Base-by-base conservation (phyloP, 352 stramenopile species). In the Phytophthora cryptogea region DNA sequence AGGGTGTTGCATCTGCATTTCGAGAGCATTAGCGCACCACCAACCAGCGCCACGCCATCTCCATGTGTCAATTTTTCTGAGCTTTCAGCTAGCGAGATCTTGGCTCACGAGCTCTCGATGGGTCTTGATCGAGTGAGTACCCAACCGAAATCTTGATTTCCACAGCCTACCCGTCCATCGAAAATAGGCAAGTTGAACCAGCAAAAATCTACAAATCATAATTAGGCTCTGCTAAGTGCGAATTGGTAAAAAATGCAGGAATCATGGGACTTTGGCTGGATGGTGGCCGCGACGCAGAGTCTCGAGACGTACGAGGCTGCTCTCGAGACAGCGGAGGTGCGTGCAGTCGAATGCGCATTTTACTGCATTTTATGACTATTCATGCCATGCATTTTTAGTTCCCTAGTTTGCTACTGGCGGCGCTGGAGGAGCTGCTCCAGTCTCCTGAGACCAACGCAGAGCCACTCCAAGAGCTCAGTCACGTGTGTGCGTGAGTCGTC, bases 321-420 rank as follows among this genome's bases (percentile, higher is more conserved):
- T 23, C 62, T 78, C 4, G 45, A 71, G 43, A 73, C 61, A 16
- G 46, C 49, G 8, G 54, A 75, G 69, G 69, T 78, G 14, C 47
- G 65, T 53, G 6, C n/a, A 16, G 14, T 28, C 13, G 13, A 37
- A 3, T 11, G 8, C 13, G 11, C 7, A 7, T 51, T 11, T 30
- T 14, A 26, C 42, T 5, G 31, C 20, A 16, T 27, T 40, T 13
- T n/a, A 16, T 7, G 14, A 13, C 11, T 58, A 23, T 23, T 23
- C 20, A 23, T 23, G 36, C 23, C 47, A 27, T 42, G n/a, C 5
- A 1, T 11, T 49, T 23, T 36, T 54, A 71, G 70, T 52, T 79
- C 32, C 67, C 66, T 13, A 48, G 40, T 32, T 50, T 63, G 27
- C 35, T 79, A 9, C 28, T 72, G 23, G 23, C 30, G 41, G 49